These are phyloP conservation scores for Phytophthora ohioensis DNA, from an alignment of 352 stramenopile genomes.

Conservation along the genomic window DNA sequence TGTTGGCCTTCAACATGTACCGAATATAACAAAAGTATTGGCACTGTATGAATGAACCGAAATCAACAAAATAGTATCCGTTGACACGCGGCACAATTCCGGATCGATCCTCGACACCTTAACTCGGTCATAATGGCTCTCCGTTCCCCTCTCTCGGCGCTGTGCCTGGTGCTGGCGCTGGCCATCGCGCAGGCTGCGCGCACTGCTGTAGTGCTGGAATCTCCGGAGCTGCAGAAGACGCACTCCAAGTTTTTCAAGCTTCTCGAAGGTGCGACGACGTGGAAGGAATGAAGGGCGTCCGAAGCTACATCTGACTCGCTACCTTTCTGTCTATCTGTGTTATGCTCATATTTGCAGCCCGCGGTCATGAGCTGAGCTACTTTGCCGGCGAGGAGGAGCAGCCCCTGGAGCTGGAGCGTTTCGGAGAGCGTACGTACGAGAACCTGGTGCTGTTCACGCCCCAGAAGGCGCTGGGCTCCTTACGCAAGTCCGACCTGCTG, in stretches of 20 bases:
- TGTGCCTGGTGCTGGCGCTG: conserved; percentile 34
- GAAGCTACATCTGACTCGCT: conserved; percentile 5
- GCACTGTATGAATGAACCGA: neutral
- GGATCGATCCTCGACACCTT: conserved; percentile 9
- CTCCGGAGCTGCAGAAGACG: conserved; percentile 60
- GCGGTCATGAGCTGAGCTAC: conserved; percentile 76
- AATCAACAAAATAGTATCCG: conserved; percentile 7
- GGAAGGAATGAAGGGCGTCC: neutral
- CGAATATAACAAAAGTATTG: neutral
- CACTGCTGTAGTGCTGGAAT: conserved; percentile 79
- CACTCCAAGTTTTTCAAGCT: conserved; percentile 84
- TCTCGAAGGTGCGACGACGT: conserved; percentile 51
- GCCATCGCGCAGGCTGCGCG: conserved; percentile 46
- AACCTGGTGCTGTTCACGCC: conserved; percentile 92
- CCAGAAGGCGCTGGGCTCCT: conserved; percentile 74
- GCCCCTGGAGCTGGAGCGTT: conserved; percentile 76
- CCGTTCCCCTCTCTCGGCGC: conserved; percentile 20
- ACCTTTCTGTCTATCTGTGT: conserved; percentile 8
- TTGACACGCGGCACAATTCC: conserved; percentile 35
- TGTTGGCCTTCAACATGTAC: conserved; percentile 12
- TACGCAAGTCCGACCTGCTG: conserved; percentile 77
- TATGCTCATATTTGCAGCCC: conserved; percentile 34
- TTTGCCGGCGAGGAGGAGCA: conserved; percentile 54
- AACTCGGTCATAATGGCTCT: conserved; percentile 29
- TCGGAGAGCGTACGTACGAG: conserved; percentile 89